Evolutionary conservation across 2,329 filamentous ascomycete species (phyloP), one percentile per base, ranked within the genome.

Genomic region (Cordyceps javanica): DNA sequence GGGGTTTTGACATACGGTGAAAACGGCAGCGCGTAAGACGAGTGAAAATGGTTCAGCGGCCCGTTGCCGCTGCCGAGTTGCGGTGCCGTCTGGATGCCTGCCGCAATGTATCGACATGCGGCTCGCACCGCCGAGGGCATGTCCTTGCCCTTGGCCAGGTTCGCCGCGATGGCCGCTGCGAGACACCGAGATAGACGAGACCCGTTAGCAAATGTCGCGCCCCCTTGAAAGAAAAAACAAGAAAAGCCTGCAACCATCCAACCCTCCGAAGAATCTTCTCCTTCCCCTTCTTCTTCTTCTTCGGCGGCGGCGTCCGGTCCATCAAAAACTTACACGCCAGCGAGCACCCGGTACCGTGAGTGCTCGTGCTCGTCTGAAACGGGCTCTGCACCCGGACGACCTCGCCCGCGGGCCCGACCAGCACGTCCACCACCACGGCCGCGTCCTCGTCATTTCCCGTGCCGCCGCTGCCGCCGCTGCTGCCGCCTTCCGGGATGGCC

Each of bases 291-390:
- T 11, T 11, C 30, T 32, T 32, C 30, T 6, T 11, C 30, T 30
- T 9, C 4, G n/a, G n/a, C 13, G 25, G 9, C 23, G n/a, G 42
- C 26, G n/a, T 21, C 5, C 5, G 10, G 36, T 8, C 36, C 39
- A 45, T 16, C 13, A 4, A 13, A 3, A 16, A 77, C 85, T 75
- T 71, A 89, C 87, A 96, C 41, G 94, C 94, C 60, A 97, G 80
- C 10, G 91, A 95, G 68, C 94, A 99, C 4, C 94, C 94, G 0
- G 94, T 97, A 1, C 94, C 94, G 67, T 99, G 94, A 0, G 93
- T 97, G 67, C 93, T 93, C 60, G 78, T 87, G 9, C 88, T 91
- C 10, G 78, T 73, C 61, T 90, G 78, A 67, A 88, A 97, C 5
- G 79, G 77, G 39, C 84, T 89, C 70, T 91, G 81, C 50, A 96